Evolutionary conservation across 176 grass and related monocot species (phyloP).

Genomic region (Panicum miliaceum): DNA sequence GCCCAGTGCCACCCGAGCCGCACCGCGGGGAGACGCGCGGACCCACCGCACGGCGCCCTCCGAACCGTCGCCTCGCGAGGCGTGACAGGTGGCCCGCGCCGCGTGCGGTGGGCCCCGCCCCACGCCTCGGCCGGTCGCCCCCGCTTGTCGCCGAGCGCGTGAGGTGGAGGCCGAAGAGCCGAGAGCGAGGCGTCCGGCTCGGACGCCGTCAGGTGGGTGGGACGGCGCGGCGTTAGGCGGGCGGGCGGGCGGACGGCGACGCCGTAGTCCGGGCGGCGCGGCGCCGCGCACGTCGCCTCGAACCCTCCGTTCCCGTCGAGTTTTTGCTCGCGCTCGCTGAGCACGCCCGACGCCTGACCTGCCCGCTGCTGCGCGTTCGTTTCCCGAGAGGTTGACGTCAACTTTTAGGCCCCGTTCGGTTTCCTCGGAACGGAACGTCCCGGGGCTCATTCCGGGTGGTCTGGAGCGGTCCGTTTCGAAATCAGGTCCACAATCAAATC

Average conservation of each 20-base stretch:
- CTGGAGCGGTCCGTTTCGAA: too few relatives aligned
- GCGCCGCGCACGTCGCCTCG: not conserved
- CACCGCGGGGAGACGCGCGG: not conserved
- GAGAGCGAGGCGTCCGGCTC: not conserved
- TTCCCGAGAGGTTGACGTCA: not conserved
- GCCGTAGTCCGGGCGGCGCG: not conserved
- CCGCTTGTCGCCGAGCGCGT: constrained; percentile 37
- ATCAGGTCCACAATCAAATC: too few relatives aligned
- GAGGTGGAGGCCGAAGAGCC: not conserved
- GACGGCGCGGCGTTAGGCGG: not conserved
- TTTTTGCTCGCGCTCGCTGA: not conserved
- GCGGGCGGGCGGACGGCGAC: too few relatives aligned
- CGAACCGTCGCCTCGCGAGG: too few relatives aligned
- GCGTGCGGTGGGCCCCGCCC: constrained; percentile 41
- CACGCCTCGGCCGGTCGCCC: not conserved
- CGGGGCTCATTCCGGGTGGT: too few relatives aligned
- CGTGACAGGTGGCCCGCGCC: constrained; percentile 30
- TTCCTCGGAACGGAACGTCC: too few relatives aligned
- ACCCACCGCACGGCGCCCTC: too few relatives aligned
- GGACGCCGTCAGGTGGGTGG: constrained; percentile 8
- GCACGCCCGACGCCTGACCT: too few relatives aligned
- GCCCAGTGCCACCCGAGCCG: not conserved
- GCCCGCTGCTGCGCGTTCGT: not conserved
- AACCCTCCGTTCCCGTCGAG: not conserved
- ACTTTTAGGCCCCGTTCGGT: not conserved